phyloP scores from a whole-genome alignment of 2,329 filamentous ascomycete species.

The Neonectria faginata region DNA sequence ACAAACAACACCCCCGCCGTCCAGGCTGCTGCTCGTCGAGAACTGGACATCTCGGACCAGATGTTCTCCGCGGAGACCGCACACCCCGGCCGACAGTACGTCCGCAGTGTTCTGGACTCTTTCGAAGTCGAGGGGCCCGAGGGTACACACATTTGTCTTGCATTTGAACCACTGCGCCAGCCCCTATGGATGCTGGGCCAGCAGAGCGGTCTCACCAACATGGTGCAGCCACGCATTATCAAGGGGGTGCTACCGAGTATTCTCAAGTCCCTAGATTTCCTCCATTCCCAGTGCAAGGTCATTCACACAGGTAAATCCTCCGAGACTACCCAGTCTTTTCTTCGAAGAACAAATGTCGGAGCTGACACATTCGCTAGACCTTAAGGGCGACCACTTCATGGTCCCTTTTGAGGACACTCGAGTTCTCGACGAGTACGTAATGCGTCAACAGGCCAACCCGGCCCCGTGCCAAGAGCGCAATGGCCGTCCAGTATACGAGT shows the following conservation, averaged over 20 bases:
- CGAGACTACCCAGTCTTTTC: background rate
- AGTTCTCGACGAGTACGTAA: constrained; percentile 41
- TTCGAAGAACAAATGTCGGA: accelerated
- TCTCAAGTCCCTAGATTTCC: constrained; percentile 54
- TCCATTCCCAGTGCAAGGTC: constrained; percentile 53
- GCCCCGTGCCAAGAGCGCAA: constrained; percentile 38
- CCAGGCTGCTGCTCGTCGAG: constrained; percentile 39
- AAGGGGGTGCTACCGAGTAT: constrained; percentile 49
- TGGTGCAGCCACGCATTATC: constrained; percentile 39
- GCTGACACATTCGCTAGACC: constrained; percentile 33
- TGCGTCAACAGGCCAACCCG: constrained; percentile 41
- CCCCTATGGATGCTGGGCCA: constrained; percentile 45
- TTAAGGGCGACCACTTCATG: constrained; percentile 45
- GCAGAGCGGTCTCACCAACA: constrained; percentile 33
- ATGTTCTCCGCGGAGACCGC: constrained; percentile 38
- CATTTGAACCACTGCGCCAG: constrained; percentile 43
- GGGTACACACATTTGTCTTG: constrained; percentile 39
- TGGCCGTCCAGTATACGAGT: constrained; percentile 41
- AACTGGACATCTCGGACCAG: constrained; percentile 41
- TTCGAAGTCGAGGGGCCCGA: constrained; percentile 38
- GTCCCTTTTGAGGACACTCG: constrained; percentile 41
- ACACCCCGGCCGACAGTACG: constrained; percentile 39
- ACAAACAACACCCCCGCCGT: constrained; percentile 43
- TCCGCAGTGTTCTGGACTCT: constrained; percentile 40
- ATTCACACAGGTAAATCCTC: constrained; percentile 55